A percentile compares a stretch with the other conserved stretches of the same genome.
Conservation (phyloP, 179 eudicot genomes). For the Camellia oleifera region DNA sequence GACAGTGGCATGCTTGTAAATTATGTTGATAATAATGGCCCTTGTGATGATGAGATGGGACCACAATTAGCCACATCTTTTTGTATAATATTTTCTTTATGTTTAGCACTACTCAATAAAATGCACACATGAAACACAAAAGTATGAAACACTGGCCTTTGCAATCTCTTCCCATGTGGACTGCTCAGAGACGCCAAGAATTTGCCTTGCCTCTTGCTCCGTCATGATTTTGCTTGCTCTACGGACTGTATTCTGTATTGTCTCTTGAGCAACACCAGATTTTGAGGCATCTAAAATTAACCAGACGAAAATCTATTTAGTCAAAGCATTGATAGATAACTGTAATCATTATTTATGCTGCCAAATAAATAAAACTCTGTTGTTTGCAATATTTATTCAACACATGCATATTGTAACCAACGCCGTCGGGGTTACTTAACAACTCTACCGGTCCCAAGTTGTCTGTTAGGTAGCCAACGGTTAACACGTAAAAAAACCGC, state of each 20-base stretch:
- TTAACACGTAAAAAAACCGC: too few relatives aligned
- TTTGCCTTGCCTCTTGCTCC: slow-evolving; percentile 91
- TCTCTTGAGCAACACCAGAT: slow-evolving; percentile 89
- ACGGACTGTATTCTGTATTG: slow-evolving; percentile 56
- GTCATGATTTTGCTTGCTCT: slow-evolving; percentile 73
- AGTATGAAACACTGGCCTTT: slow-evolving; percentile 37
- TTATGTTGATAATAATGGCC: too few relatives aligned
- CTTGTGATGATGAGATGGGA: too few relatives aligned
- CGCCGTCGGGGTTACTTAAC: too few relatives aligned
- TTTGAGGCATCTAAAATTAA: slow-evolving; percentile 69
- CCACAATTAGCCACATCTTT: too few relatives aligned
- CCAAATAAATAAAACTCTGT: neutral
- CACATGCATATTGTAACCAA: neutral
- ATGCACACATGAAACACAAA: neutral
- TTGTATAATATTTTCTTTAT: too few relatives aligned
- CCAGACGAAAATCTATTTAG: neutral
- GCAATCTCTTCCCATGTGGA: slow-evolving; percentile 80
- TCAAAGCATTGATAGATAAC: neutral
- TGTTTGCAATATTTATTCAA: neutral
- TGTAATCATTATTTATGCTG: neutral
- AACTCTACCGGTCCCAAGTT: too few relatives aligned
- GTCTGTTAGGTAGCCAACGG: too few relatives aligned
- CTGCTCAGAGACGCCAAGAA: slow-evolving; percentile 80
- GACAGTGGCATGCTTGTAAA: too few relatives aligned
- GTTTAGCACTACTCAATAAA: too few relatives aligned